Evolutionary conservation across 306 rosid species (phyloP), one percentile per base, ranked within the genome.

Genomic region (Lithocarpus polystachyus): DNA sequence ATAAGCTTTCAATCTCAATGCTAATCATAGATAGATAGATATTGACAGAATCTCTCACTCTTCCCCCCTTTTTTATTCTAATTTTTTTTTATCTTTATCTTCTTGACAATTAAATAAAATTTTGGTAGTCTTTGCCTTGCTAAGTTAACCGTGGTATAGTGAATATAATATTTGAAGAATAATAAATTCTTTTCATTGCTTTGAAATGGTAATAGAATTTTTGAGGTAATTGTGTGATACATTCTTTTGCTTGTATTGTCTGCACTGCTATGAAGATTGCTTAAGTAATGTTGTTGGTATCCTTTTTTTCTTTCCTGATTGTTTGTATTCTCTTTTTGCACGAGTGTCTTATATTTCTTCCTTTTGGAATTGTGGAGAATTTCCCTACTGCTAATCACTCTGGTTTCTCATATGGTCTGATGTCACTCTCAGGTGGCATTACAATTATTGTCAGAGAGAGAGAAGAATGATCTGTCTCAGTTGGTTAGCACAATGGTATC

Each of bases 401-500:
- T 74, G 71, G 71, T 78, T 75, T 86, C 79, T 90, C 76, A 86
- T 51, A 72, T 77, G 57, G 45, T 45, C 59, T 80, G 72, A 24
- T 67, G 67, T 80, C 29, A 69, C 62, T 84, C 73, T 61, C 80
- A 94, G 99, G 94, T 89, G 61, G 90, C 97, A n/a, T 73, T 81
- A 54, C 97, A 91, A 75, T 81, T 89, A 56, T 83, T 91, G 72
- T 92, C 97, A 15, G 97, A 88, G 19, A 94, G 84, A 65, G 97
- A 94, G 89, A 94, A 92, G 87, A 84, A 75, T 82, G 93, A 88
- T 71, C 73, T 94, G 80, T 76, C 87, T 82, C 91, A 91, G 75
- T 79, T 94, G 82, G 90, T 94, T 80, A 78, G 89, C 84, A 87
- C 88, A 68, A 94, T 94, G 99, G 89, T 94, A 78, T 91, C 95